Conservation (phyloP, 768 basidiomycete species). For the Artomyces pyxidatus region DNA sequence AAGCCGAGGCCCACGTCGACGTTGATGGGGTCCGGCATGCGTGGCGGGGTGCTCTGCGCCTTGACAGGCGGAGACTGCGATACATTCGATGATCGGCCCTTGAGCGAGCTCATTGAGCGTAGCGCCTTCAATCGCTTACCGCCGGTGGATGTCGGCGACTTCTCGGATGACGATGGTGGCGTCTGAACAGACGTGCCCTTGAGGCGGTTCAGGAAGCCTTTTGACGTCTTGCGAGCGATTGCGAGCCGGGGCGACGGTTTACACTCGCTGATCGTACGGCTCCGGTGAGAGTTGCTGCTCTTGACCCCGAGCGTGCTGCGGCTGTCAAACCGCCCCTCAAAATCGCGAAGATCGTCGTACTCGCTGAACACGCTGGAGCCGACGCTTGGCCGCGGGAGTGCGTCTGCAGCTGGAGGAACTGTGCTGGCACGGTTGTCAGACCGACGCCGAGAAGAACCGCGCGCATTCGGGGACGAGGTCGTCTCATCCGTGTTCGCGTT, state of each 20-base stretch:
- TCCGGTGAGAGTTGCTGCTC: conserved; percentile 24
- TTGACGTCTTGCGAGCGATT: conserved; percentile 52
- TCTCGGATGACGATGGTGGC: conserved; percentile 35
- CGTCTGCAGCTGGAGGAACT: conserved; percentile 26
- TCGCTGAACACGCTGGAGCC: conserved; percentile 72
- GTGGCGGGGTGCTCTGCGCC: conserved; percentile 32
- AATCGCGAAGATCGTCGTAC: conserved; percentile 82
- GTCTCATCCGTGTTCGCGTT: conserved; percentile 29
- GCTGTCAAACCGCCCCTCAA: conserved; percentile 81
- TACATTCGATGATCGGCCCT: conserved; percentile 37
- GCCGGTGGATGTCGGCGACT: conserved; percentile 24
- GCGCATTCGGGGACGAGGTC: conserved; percentile 19
- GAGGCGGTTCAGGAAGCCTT: conserved; percentile 57
- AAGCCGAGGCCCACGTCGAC: conserved; percentile 28
- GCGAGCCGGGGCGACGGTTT: conserved; percentile 22
- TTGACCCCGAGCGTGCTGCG: conserved; percentile 57
- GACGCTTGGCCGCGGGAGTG: conserved; percentile 57
- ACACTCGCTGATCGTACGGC: conserved; percentile 27
- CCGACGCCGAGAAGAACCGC: conserved; percentile 5
- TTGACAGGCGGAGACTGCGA: conserved; percentile 5
- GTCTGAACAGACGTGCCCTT: no score
- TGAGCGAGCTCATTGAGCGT: conserved; percentile 76
- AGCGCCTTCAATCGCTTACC: conserved; percentile 61
- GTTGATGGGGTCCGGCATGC: conserved; percentile 42
- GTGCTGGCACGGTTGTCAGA: conserved; percentile 12